Conservation (phyloP, 2,329 filamentous ascomycete genomes). For the Phialophora macrospora region DNA sequence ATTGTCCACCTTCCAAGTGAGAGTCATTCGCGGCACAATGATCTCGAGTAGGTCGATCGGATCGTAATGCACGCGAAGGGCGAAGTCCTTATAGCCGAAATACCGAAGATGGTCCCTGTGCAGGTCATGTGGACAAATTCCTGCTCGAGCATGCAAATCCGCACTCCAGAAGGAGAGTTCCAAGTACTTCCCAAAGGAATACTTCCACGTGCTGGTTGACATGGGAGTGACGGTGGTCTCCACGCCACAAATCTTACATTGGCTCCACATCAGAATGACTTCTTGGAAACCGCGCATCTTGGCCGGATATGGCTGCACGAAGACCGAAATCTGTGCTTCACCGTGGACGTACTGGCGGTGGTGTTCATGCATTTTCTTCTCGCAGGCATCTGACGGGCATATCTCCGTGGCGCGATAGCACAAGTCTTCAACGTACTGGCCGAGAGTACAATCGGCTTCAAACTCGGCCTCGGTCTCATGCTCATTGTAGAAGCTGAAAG, state of each 20-base stretch:
- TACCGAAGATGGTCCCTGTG: constrained; percentile 91
- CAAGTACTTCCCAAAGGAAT: constrained; percentile 98
- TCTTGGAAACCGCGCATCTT: constrained; percentile 69
- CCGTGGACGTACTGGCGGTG: constrained; percentile 97
- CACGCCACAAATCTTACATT: constrained; percentile 87
- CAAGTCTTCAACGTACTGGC: constrained; percentile 92
- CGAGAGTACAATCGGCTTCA: constrained; percentile 84
- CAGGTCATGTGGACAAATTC: constrained; percentile 86
- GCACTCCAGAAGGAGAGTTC: constrained; percentile 96
- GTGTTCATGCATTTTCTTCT: constrained; percentile 86
- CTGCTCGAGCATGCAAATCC: constrained; percentile 73
- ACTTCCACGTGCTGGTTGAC: constrained; percentile 95
- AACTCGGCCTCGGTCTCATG: constrained; percentile 73
- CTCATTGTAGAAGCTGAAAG: constrained; percentile 92
- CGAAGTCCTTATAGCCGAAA: constrained; percentile 85
- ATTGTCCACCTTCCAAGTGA: constrained; percentile 98
- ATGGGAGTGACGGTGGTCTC: constrained; percentile 89
- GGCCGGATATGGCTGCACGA: constrained; percentile 76
- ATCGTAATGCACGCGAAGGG: constrained; percentile 89
- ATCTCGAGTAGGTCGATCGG: constrained; percentile 92
- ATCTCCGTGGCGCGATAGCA: constrained; percentile 75
- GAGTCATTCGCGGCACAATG: constrained; percentile 82
- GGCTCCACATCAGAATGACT: constrained; percentile 96
- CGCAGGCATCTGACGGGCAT: constrained; percentile 83
- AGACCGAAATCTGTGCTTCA: constrained; percentile 88